Evolutionary conservation across 306 rosid genomes (phyloP), one percentile per base, ranked within the genome.

Genomic region (Hippophae tibetana): DNA sequence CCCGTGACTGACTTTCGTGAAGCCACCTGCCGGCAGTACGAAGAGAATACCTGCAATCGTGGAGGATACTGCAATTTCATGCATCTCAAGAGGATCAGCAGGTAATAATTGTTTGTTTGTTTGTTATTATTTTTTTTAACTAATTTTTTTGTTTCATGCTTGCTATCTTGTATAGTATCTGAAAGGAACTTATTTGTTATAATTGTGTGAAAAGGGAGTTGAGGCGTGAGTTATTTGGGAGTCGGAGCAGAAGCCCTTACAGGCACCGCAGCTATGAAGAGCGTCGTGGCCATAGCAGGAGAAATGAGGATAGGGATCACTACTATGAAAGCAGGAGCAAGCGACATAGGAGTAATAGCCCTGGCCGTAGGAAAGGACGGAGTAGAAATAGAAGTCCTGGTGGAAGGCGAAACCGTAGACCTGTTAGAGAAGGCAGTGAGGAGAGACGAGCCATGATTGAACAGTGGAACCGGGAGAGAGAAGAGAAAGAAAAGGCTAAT

Each of bases 371-470:
- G 76, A 76, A 80, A 64, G 81, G 82, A 60, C 64, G 69, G 8
- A 72, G 86, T 56, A 70, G 76, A 61, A 84, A 86, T 48, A 74
- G 67, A 49, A 78, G 85, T 70, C 84, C 86, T 68, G 76, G 56
- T 42, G 71, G 69, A 52, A 78, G 84, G 76, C 80, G 69, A 65
- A 70, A 78, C 42, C 78, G 40, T 6, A 80, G 84, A 78, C 87
- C 96, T 0, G 75, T 76, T 26, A 88, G 96, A 67, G 94, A 78
- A 49, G 78, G 83, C 57, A 88, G 96, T 62, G 94, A 82, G 69
- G 96, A 88, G 82, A 80, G 96, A 51, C 82, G 90, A 44, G 96
- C 96, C 52, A 85, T 78, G 73, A 85, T 88, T 76, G 94, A 78
- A 61, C 96, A 80, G 64, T 88, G 96, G 96, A 88, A 85, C 73